These are phyloP conservation scores for Pistacia atlantica DNA, from an alignment of 345 rosid species.

Conservation along the genomic window DNA sequence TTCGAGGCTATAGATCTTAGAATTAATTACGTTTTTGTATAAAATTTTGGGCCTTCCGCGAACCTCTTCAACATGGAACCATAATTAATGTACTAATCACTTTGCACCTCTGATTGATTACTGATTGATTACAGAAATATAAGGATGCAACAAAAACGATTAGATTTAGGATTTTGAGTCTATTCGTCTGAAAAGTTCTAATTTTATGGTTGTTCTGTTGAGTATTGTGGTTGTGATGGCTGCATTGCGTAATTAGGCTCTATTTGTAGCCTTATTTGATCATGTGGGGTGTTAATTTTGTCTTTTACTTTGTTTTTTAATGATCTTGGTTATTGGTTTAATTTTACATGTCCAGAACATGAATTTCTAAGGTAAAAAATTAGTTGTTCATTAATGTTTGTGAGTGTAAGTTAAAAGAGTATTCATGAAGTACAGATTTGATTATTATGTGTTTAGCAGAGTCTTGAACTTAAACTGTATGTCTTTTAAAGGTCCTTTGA, in stretches of 20 bases:
- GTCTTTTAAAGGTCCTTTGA: too few species aligned
- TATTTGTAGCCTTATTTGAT: constrained; percentile 1
- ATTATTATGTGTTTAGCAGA: neutral
- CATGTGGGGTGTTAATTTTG: neutral
- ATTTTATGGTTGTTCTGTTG: neutral
- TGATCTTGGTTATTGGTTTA: neutral
- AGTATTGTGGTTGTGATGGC: neutral
- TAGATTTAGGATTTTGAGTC: constrained; percentile 5
- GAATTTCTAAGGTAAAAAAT: neutral
- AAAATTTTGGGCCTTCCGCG: neutral
- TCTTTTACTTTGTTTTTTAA: neutral
- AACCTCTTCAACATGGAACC: too few species aligned
- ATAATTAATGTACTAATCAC: neutral
- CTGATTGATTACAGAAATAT: neutral
- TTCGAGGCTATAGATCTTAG: constrained; percentile 12
- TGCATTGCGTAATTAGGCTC: neutral
- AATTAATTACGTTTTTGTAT: neutral
- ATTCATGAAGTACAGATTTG: neutral
- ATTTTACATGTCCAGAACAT: neutral
- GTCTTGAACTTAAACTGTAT: neutral
- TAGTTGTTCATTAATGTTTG: neutral
- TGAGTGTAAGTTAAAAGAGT: neutral
- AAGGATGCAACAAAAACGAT: neutral
- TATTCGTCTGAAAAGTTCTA: neutral
- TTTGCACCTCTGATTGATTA: neutral